Conservation (phyloP, 345 rosid genomes). For the Salix viminalis region DNA sequence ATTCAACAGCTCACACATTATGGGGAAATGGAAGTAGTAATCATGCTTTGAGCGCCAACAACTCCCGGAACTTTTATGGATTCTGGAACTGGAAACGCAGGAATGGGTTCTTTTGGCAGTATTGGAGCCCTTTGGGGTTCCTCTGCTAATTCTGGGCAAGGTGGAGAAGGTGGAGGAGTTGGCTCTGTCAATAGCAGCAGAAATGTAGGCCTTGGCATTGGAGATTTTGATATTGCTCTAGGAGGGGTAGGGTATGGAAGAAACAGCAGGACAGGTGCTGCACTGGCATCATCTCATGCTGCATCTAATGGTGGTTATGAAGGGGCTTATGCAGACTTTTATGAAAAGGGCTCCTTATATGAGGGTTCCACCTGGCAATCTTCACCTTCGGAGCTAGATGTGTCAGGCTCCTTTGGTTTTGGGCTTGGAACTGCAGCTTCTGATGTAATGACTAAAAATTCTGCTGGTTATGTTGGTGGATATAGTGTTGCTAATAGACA, state of each 20-base stretch:
- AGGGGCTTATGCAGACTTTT: constrained; percentile 31
- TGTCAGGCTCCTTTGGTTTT: constrained; percentile 43
- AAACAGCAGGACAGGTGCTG: constrained; percentile 24
- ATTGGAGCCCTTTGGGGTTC: constrained; percentile 63
- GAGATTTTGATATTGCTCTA: constrained; percentile 33
- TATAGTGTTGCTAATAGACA: constrained; percentile 56
- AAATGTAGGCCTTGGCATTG: constrained; percentile 30
- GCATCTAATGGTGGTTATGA: constrained; percentile 41
- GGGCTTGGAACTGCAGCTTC: constrained; percentile 48
- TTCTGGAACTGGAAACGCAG: constrained; percentile 48
- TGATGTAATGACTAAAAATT: constrained; percentile 39
- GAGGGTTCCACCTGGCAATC: constrained; percentile 52
- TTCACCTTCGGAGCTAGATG: constrained; percentile 36
- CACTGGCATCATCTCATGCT: constrained; percentile 26
- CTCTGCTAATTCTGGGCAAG: constrained; percentile 31
- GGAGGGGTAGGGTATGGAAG: constrained; percentile 49
- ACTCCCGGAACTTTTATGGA: constrained; percentile 32
- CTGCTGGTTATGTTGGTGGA: constrained; percentile 50
- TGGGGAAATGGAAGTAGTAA: constrained; percentile 58
- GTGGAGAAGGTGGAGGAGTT: constrained; percentile 35
- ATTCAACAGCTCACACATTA: constrained; percentile 43
- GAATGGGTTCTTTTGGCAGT: constrained; percentile 47
- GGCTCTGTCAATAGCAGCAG: constrained; percentile 28
- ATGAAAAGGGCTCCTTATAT: constrained; percentile 32
- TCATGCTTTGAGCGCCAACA: constrained; percentile 45